Conservation (phyloP, 768 basidiomycete genomes). For the Leucosporidium scottii region DNA sequence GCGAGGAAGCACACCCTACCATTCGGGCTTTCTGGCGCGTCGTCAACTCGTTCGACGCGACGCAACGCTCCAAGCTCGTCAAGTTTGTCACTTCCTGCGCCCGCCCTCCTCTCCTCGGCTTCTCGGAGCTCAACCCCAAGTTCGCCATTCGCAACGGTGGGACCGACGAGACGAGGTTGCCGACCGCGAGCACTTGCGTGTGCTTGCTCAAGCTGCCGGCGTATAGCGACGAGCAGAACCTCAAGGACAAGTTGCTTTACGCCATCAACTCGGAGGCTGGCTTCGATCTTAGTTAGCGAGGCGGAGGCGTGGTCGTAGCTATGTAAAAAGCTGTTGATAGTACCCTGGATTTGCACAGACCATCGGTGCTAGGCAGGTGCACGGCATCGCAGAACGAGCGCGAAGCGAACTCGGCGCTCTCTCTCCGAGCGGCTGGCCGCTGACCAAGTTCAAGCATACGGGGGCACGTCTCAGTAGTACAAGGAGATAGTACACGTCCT, state of each 20-base stretch:
- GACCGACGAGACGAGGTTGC: constrained; percentile 49
- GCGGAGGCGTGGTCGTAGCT: background rate
- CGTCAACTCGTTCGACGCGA: constrained; percentile 67
- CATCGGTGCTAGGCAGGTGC: no score
- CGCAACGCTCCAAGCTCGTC: constrained; percentile 67
- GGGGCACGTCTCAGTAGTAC: no score
- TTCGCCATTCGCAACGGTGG: constrained; percentile 83
- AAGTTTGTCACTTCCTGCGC: constrained; percentile 78
- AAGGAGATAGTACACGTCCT: no score
- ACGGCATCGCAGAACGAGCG: no score
- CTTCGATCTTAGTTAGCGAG: constrained; percentile 78
- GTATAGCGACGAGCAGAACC: constrained; percentile 56
- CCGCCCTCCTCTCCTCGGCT: constrained; percentile 77
- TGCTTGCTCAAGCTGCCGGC: constrained; percentile 84
- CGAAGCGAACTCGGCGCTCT: no score
- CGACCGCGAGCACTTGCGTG: constrained; percentile 58
- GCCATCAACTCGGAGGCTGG: constrained; percentile 74
- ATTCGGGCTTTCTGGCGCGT: constrained; percentile 82
- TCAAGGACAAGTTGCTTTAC: constrained; percentile 63
- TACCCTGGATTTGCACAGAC: no score
- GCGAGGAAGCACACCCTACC: constrained; percentile 58
- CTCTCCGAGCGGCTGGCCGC: no score
- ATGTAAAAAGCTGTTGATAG: no score
- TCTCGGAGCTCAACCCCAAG: constrained; percentile 76
- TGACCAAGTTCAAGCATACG: no score